These are phyloP conservation scores for Crithidia thermophila DNA, from an alignment of 208 protist species.

Conservation along the genomic window DNA sequence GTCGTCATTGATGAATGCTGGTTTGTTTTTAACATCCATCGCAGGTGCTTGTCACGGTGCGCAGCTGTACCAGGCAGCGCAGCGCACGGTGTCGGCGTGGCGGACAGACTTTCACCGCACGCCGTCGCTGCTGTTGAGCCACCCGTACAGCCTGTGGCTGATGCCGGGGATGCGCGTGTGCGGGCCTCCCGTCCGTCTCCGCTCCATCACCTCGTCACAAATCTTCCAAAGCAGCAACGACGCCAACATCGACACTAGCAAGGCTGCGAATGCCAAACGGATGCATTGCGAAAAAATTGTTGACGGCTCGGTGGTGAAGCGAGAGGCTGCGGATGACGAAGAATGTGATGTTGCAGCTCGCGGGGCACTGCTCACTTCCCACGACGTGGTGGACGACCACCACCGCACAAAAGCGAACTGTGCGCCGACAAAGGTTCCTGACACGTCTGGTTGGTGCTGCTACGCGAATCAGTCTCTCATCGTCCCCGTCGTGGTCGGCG, in stretches of 20 bases:
- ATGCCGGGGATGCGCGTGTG: slow-evolving; percentile 30
- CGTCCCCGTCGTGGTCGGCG: slow-evolving; percentile 76
- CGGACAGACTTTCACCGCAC: slow-evolving; percentile 12
- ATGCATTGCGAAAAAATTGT: no score
- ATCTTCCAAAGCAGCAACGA: no score
- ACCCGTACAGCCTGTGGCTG: slow-evolving; percentile 17
- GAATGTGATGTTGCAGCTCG: neutral
- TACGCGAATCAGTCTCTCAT: slow-evolving; percentile 28
- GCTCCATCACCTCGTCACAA: no score
- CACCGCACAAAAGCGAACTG: neutral
- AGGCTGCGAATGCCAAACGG: neutral
- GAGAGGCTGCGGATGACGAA: neutral
- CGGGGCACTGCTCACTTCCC: neutral
- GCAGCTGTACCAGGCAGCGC: neutral
- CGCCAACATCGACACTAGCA: neutral
- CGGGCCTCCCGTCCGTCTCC: no score
- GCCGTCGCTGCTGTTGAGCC: slow-evolving; percentile 33
- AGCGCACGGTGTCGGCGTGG: slow-evolving; percentile 8
- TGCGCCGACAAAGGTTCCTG: neutral
- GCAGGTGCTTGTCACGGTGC: no score
- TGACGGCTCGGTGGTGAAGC: slow-evolving; percentile 10
- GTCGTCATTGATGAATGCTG: no score
- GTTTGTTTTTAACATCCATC: neutral
- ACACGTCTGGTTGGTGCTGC: neutral
- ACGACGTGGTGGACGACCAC: neutral